These are phyloP conservation scores for Jasminum sambac DNA, from an alignment of 257 asterid genomes.

Conservation along the genomic window DNA sequence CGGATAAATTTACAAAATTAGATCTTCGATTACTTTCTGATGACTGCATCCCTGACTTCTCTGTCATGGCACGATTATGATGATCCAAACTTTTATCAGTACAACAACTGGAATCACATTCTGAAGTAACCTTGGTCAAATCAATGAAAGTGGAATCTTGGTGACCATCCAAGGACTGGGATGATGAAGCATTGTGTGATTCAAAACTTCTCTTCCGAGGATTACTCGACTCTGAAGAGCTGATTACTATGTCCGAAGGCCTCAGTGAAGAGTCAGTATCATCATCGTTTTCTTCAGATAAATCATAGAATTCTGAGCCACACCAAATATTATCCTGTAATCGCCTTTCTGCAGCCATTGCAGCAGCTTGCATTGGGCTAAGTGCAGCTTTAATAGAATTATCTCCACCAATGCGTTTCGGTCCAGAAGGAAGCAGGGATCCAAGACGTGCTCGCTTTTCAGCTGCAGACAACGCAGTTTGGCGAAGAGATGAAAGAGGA, in stretches of 20 bases:
- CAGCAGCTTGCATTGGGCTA: conserved; percentile 92
- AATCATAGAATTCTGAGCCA: conserved; percentile 68
- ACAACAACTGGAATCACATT: conserved; percentile 26
- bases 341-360: conserved; percentile 99
- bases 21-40: conserved; percentile 21
- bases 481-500: conserved; percentile 59
- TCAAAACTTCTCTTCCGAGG: conserved; percentile 62
- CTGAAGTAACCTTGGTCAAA: conserved; percentile 33
- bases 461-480: conserved; percentile 73
- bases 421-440: conserved; percentile 76
- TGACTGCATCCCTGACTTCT: conserved; percentile 19
- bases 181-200: conserved; percentile 30
- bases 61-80: conserved; percentile 24
- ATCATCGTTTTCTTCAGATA: conserved; percentile 57
- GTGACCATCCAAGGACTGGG: conserved; percentile 29
- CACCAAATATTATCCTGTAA: conserved; percentile 85
- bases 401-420: conserved; percentile 83
- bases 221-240: conserved; percentile 36
- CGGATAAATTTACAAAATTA: conserved; percentile 24
- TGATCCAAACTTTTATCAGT: conserved; percentile 25
- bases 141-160: conserved; percentile 34
- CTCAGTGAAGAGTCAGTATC: conserved; percentile 27
- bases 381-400: conserved; percentile 68
- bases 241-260: conserved; percentile 37
- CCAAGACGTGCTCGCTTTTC: conserved; percentile 75